A percentile compares a stretch with the other conserved stretches of the same genome.
Evolutionary conservation across 768 basidiomycete species (phyloP).

Genomic region (Calocybe cyanea): DNA sequence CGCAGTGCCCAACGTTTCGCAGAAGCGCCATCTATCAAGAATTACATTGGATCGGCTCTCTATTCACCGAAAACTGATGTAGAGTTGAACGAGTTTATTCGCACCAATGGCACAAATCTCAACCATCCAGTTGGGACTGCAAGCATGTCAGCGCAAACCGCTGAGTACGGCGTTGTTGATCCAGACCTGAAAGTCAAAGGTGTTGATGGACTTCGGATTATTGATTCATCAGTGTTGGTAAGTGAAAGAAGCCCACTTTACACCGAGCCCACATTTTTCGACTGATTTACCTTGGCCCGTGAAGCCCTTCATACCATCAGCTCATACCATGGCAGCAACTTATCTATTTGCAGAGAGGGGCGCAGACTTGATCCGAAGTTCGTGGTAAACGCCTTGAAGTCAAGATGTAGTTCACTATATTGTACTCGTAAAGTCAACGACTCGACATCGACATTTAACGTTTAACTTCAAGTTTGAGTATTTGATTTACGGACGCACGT

Average conservation of each 20-base stretch:
- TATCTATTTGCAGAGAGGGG: slow-evolving; percentile 3
- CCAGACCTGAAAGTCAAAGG: slow-evolving; percentile 30
- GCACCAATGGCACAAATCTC: slow-evolving; percentile 14
- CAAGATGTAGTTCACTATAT: too few relatives aligned
- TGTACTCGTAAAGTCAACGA: too few relatives aligned
- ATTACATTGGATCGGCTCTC: slow-evolving; percentile 3
- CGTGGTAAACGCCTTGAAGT: background rate
- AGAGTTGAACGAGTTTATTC: slow-evolving; percentile 23
- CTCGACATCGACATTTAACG: too few relatives aligned
- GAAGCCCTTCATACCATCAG: background rate
- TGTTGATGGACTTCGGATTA: slow-evolving; percentile 26
- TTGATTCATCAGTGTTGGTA: slow-evolving; percentile 28
- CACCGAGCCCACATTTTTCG: too few relatives aligned
- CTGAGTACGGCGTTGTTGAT: slow-evolving; percentile 13
- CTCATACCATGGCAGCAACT: slow-evolving; percentile 1
- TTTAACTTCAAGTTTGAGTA: too few relatives aligned
- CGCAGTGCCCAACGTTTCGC: slow-evolving; percentile 4
- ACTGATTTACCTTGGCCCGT: too few relatives aligned
- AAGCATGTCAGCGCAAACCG: slow-evolving; percentile 17
- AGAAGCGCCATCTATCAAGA: background rate
- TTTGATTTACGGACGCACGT: too few relatives aligned
- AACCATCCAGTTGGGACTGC: slow-evolving; percentile 26
- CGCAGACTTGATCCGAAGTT: slow-evolving; percentile 1
- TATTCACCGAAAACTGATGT: slow-evolving; percentile 23
- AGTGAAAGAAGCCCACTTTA: too few relatives aligned